Evolutionary conservation across 331 rosid species (phyloP).

Genomic region (Spiraea crenata): DNA sequence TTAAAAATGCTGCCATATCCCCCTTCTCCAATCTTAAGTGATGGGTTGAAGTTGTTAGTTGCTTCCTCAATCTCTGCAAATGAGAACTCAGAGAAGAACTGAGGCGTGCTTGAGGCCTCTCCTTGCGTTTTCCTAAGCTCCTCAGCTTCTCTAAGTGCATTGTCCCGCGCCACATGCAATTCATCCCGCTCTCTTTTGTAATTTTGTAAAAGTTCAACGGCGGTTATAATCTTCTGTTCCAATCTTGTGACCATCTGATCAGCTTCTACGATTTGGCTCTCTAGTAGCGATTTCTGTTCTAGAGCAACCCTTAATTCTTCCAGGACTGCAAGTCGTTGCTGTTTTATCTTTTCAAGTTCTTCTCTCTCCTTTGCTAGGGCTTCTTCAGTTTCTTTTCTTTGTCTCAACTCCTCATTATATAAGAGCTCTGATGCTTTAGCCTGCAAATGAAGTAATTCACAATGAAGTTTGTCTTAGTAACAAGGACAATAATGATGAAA

Average conservation of each 20-base stretch:
- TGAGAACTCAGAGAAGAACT: slow-evolving; percentile 61
- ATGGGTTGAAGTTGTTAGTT: slow-evolving; percentile 52
- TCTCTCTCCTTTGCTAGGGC: slow-evolving; percentile 44
- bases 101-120: slow-evolving; percentile 46
- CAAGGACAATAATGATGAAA: not conserved
- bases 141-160: slow-evolving; percentile 66
- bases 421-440: slow-evolving; percentile 47
- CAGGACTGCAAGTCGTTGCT: slow-evolving; percentile 33
- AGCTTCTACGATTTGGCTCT: slow-evolving; percentile 56
- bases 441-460: slow-evolving; percentile 42
- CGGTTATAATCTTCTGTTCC: slow-evolving; percentile 50
- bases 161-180: slow-evolving; percentile 51
- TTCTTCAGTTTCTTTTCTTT: slow-evolving; percentile 61
- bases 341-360: slow-evolving; percentile 44
- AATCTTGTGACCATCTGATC: slow-evolving; percentile 42
- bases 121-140: slow-evolving; percentile 61
- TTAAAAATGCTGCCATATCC: slow-evolving; percentile 80
- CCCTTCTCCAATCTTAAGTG: slow-evolving; percentile 86
- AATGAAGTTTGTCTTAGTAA: not conserved
- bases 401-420: slow-evolving; percentile 50
- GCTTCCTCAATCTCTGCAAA: slow-evolving; percentile 69
- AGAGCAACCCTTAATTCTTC: slow-evolving; percentile 52
- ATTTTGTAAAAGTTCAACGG: slow-evolving; percentile 44
- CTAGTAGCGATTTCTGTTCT: slow-evolving; percentile 45
- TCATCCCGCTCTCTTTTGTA: slow-evolving; percentile 69